Evolutionary conservation across 768 basidiomycete genomes (phyloP).

Genomic region (Postia placenta): DNA sequence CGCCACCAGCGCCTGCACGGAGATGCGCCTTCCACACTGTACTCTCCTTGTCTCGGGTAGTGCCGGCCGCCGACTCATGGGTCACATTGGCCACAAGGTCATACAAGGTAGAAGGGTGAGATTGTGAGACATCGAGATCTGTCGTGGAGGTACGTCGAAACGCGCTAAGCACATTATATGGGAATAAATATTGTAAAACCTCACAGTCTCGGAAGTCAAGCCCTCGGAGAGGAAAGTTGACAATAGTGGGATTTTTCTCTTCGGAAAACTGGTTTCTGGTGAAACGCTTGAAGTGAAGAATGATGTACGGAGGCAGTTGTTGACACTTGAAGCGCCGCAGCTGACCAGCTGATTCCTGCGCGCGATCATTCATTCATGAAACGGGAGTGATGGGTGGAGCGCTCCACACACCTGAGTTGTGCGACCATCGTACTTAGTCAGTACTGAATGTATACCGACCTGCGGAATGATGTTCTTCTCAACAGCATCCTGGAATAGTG

Average conservation of each 20-base stretch:
- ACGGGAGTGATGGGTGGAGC: constrained; percentile 4
- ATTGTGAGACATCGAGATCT: constrained; percentile 75
- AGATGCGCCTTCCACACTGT: constrained; percentile 93
- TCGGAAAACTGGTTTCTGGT: constrained; percentile 95
- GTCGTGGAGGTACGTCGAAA: no score
- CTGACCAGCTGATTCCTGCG: constrained; percentile 77
- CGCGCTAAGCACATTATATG: not conserved
- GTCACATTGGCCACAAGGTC: constrained; percentile 95
- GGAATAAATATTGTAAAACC: constrained; percentile 25
- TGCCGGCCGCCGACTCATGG: constrained; percentile 93
- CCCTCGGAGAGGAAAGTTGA: constrained; percentile 92
- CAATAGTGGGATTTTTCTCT: constrained; percentile 98
- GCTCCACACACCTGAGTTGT: constrained; percentile 68
- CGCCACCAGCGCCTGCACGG: constrained; percentile 66
- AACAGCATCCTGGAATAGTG: constrained; percentile 90
- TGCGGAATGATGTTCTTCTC: constrained; percentile 99
- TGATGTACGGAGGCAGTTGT: constrained; percentile 84
- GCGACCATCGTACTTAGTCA: constrained; percentile 90
- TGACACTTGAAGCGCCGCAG: constrained; percentile 89
- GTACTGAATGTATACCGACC: constrained; percentile 83
- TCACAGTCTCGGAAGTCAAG: constrained; percentile 89
- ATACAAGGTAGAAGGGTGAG: constrained; percentile 65
- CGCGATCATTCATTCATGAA: constrained; percentile 8
- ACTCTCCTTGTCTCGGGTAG: constrained; percentile 85
- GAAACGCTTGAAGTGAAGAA: constrained; percentile 94